A percentile compares a stretch with the other conserved stretches of the same genome.
These are phyloP conservation scores for Mucor racemosus DNA, from an alignment of 371 early-diverging fungal genomes.

Conservation along the genomic window DNA sequence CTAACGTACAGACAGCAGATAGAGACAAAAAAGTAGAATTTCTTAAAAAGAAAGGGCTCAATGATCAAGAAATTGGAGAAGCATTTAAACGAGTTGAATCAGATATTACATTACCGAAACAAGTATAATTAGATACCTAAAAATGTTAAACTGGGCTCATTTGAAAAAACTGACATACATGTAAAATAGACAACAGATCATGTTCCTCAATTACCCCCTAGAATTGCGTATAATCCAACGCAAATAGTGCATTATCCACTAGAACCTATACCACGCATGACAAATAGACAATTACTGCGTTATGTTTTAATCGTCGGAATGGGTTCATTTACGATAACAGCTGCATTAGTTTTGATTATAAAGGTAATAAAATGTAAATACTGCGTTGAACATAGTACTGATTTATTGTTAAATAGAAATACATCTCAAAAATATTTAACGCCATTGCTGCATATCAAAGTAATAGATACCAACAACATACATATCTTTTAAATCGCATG, in stretches of 20 bases:
- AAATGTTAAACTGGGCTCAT: too few relatives aligned
- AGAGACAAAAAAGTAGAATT: slow-evolving; percentile 62
- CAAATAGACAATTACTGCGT: slow-evolving; percentile 30
- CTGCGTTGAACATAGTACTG: background rate
- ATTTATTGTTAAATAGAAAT: slow-evolving; percentile 12
- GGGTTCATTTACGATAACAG: slow-evolving; percentile 39
- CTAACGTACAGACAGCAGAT: slow-evolving; percentile 57
- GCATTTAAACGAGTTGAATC: slow-evolving; percentile 47
- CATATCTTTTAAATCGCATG: background rate
- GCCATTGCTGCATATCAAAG: slow-evolving; percentile 23
- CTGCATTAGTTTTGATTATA: slow-evolving; percentile 28
- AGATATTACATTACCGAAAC: background rate
- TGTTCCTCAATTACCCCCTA: slow-evolving; percentile 21
- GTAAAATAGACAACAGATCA: background rate
- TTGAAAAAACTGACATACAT: too few relatives aligned
- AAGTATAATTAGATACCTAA: background rate
- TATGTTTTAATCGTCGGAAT: slow-evolving; percentile 34
- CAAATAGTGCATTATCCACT: slow-evolving; percentile 42
- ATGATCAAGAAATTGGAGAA: slow-evolving; percentile 59
- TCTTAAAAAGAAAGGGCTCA: slow-evolving; percentile 62
- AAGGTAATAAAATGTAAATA: slow-evolving; percentile 29
- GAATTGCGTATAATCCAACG: background rate
- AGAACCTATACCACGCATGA: slow-evolving; percentile 21
- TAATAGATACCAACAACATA: slow-evolving; percentile 18
- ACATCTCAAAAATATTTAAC: slow-evolving; percentile 15